Percentiles rank a stretch among this genome's conserved stretches.
Evolutionary conservation across 495 filamentous ascomycete genomes (phyloP).

Genomic region (Cercophora sp.): DNA sequence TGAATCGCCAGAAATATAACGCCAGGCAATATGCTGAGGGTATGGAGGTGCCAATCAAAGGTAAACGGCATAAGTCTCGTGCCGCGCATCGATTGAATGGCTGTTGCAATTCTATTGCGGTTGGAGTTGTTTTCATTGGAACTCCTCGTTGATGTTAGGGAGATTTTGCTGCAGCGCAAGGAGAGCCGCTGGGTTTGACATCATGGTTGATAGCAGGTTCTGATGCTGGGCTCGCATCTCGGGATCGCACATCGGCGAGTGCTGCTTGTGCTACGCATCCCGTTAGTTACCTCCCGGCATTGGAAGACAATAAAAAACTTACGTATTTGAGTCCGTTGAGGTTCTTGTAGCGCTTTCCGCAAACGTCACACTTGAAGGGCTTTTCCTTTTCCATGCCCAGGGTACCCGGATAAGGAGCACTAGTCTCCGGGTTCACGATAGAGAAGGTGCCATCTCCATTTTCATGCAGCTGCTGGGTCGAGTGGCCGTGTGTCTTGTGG

Average conservation of each 20-base stretch:
- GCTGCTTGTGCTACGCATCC: constrained; percentile 62
- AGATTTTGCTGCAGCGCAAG: constrained; percentile 31
- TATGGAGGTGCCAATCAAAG: background rate
- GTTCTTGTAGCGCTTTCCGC: constrained; percentile 99
- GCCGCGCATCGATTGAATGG: too few species aligned
- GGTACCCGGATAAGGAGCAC: constrained; percentile 88
- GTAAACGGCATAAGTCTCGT: too few species aligned
- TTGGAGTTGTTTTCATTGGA: constrained; percentile 1
- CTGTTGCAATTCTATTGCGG: too few species aligned
- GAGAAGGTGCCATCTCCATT: constrained; percentile 96
- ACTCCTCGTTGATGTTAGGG: constrained; percentile 48
- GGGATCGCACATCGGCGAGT: constrained; percentile 68
- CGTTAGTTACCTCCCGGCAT: constrained; percentile 2
- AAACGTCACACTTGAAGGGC: constrained; percentile 92
- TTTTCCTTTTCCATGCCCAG: constrained; percentile 99
- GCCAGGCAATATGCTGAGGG: constrained; percentile 23
- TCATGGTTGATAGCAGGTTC: constrained; percentile 36
- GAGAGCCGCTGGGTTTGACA: constrained; percentile 29
- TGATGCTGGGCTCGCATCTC: constrained; percentile 35
- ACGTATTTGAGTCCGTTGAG: constrained; percentile 91
- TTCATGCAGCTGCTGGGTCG: constrained; percentile 90
- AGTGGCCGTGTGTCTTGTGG: constrained; percentile 84
- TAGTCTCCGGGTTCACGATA: constrained; percentile 95
- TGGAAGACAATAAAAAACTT: constrained; percentile 21
- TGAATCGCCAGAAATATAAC: constrained; percentile 14